phyloP scores from a whole-genome alignment of 208 protist genomes.

The Borovskyia barvae region DNA sequence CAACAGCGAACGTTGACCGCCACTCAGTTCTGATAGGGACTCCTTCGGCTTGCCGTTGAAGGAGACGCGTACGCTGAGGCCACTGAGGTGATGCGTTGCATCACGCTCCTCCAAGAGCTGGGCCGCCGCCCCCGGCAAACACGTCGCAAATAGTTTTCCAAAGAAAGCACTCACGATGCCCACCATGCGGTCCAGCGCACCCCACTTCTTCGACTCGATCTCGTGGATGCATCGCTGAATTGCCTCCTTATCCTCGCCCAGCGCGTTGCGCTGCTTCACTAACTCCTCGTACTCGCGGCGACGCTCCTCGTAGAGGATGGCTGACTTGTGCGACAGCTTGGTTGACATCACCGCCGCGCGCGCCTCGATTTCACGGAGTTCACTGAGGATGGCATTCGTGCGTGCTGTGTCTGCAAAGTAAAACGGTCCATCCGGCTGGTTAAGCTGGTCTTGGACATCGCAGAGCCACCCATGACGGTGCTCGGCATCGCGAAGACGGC shows the following conservation, averaged over 20 bases:
- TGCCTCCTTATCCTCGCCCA: slow-evolving; percentile 95
- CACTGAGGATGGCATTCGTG: slow-evolving; percentile 61
- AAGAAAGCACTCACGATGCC: slow-evolving; percentile 96
- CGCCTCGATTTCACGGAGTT: slow-evolving; percentile 76
- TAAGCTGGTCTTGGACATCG: slow-evolving; percentile 44
- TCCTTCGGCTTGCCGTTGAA: slow-evolving; percentile 98
- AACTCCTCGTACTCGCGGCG: slow-evolving; percentile 97
- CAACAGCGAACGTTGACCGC: slow-evolving; percentile 99
- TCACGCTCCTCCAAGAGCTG: slow-evolving; percentile 88
- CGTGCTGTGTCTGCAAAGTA: slow-evolving; percentile 66
- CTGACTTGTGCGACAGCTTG: slow-evolving; percentile 93
- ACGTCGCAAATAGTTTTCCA: slow-evolving; percentile 96
- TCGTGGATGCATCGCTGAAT: slow-evolving; percentile 96
- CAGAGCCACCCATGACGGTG: slow-evolving; percentile 59
- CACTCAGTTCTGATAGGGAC: slow-evolving; percentile 97
- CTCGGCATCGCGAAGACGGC: slow-evolving; percentile 57
- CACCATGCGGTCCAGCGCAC: slow-evolving; percentile 95
- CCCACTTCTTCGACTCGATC: slow-evolving; percentile 98
- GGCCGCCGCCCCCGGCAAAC: slow-evolving; percentile 95
- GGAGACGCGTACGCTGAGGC: slow-evolving; percentile 94
- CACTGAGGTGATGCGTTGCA: slow-evolving; percentile 74
- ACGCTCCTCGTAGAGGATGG: slow-evolving; percentile 93
- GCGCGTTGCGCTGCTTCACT: slow-evolving; percentile 89
- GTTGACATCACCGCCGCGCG: slow-evolving; percentile 69
- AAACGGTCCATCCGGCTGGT: slow-evolving; percentile 38